These are phyloP conservation scores for Fusarium fujikuroi DNA, from an alignment of 2,329 filamentous ascomycete species.

Conservation along the genomic window DNA sequence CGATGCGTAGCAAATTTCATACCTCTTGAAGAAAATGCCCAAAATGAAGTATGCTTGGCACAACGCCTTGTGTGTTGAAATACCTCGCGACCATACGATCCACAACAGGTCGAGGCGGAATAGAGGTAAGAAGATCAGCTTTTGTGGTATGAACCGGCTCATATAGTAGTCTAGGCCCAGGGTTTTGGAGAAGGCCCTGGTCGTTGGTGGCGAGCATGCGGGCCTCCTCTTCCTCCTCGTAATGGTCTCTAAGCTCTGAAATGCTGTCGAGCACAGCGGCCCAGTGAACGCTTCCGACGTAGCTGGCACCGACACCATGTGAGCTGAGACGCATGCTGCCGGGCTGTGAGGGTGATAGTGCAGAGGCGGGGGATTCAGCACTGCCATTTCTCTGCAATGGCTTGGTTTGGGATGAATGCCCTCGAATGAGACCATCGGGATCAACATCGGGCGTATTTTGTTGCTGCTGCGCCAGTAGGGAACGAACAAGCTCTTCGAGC, in stretches of 20 bases:
- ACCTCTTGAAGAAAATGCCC: background rate
- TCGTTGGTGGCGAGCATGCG: background rate
- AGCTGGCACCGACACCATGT: background rate
- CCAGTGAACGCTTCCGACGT: background rate
- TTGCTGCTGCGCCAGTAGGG: background rate
- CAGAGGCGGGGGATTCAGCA: fast-evolving
- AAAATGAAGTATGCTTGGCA: background rate
- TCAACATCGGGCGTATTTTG: fast-evolving
- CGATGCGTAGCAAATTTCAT: background rate
- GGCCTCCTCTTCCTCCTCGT: background rate
- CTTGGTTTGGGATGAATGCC: background rate
- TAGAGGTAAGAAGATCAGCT: background rate
- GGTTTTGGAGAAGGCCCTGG: fast-evolving
- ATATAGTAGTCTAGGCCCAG: background rate
- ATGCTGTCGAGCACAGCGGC: background rate
- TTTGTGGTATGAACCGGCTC: background rate
- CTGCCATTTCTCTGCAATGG: background rate
- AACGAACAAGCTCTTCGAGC: background rate
- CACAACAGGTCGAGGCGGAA: background rate
- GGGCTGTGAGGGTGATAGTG: background rate
- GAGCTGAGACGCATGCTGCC: background rate
- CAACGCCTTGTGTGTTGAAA: background rate
- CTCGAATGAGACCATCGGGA: background rate
- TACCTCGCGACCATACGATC: background rate
- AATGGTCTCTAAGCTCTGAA: background rate